Base-by-base conservation (phyloP, 768 basidiomycete genomes). In the Megacollybia marginata region DNA sequence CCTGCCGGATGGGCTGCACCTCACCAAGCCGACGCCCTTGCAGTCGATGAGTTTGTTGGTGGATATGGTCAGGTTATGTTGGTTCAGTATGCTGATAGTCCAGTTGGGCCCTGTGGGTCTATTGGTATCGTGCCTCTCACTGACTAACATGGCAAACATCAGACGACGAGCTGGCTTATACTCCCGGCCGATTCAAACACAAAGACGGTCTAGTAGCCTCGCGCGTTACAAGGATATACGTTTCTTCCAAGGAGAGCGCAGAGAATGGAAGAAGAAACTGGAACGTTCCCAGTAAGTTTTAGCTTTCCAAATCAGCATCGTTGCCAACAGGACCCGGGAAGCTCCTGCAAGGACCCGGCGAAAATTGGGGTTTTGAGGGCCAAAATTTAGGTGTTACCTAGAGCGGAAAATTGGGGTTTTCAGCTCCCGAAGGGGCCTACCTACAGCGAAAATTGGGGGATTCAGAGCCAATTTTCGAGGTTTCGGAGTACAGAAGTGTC, bases 141-240 rank as follows among this genome's bases (percentile, higher is more conserved):
- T 6, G 13, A 1, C 9, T 38, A 31, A 10, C 19, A 46, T n/a
- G 1, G 34, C 11, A n/a, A 16, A 32, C 20, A 51, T 32, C 11
- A 66, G 66, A 69, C 51, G 61, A 68, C 48, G 68, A 68, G 45
- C 52, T 69, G 42, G 49, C 67, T 0, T 69, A 68, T 36, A 48
- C 56, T n/a, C 65, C 66, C 15, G 67, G 66, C 18, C 54, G 59
- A 48, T 69, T 65, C 65, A 65, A 63, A 42, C 66, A 66, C 48
- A 42, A 53, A 2, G 52, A 63, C 45, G 61, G 58, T 2, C 54
- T 44, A 0, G 44, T 49, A 16, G 65, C 57, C 1, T 62, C 55
- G 34, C 64, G 68, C 15, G 55, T 68, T 33, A 69, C 68, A 5
- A 60, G 64, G 23, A 67, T 69, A 8, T 69, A 63, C 50, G 68